Evolutionary conservation across 129 eudicot genomes (phyloP), one percentile per base, ranked within the genome.

Genomic region (Dittrichia graveolens): DNA sequence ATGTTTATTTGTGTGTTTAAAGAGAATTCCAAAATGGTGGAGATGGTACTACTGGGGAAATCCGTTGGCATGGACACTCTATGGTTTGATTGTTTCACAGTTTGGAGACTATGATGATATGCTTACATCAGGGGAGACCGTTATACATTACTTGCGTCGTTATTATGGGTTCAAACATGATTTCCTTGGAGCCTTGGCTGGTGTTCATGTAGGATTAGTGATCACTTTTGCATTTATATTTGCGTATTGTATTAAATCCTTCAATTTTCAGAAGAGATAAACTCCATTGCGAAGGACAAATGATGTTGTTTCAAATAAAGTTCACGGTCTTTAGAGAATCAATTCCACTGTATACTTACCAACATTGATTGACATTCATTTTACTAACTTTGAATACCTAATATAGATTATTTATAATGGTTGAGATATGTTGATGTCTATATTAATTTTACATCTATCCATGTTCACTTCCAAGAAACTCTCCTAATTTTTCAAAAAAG

Each of bases 1-100:
- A 15, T 47, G 2, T 39, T 48, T 65, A 31, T 5, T 34, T 42
- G 4, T 24, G 14, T 45, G 52, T 19, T 14, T 4, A 55, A 79
- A 89, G 91, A 81, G 80, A 59, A 86, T 83, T 16, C 91, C 95
- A 0, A 18, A 78, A 37, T 89, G 96, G 96, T 89, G 96, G 92
- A 84, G 95, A 76, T 88, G 97, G 95, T 91, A 82, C 37, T 82
- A 79, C 24, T 86, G 87, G 84, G 80, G 12, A 34, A 67, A 81
- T 24, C 97, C 97, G 4, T 42, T 83, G 13, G 80, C 97, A 0
- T 91, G 86, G 88, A 83, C 95, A 5, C 62, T 88, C 40, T 85
- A 87, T n/a, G 95, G 95, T 12, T 5, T 87, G 54, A 44, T 76
- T 47, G 84, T 78, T 12, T 85, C 97, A 45, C 97, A 91, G 38